Evolutionary conservation across 352 stramenopile species (phyloP), one percentile per base, ranked within the genome.

Genomic region (Phytophthora cryptogea): DNA sequence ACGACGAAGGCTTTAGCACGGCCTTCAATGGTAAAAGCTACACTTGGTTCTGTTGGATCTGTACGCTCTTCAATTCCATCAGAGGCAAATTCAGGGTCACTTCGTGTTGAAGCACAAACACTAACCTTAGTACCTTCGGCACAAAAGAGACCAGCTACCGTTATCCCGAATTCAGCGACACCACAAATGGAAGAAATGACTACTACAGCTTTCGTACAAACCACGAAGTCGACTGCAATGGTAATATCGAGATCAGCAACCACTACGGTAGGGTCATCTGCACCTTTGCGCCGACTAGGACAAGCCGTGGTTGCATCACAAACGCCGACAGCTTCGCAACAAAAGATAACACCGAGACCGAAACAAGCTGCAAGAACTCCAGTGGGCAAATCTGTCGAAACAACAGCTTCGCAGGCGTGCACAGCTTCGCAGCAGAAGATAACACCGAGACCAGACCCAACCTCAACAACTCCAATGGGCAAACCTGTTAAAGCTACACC

Each of bases 191-290:
- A 51, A 28, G 0, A n/a, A 31, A 16, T 13, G 23, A 42, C 20
- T 11, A 1, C 51, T 32, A 4, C 14, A 44, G 20, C 14, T 13
- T 7, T 23, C 17, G 37, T 20, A 4, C 23, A 31, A 40, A 41
- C 36, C n/a, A 49, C 33, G 27, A 62, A 54, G 11, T 16, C 33
- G 23, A 48, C 8, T 35, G 26, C 48, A 37, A 27, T 6, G 14
- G 30, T n/a, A 56, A 31, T 17, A 4, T 51, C 44, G n/a, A 27
- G 40, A 31, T 30, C 44, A 28, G 28, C 8, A 8, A 11, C 13
- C 20, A 23, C 20, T 23, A 23, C 2, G 20, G 20, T 23, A 4
- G 33, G 11, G 9, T 3, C 2, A 39, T 14, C 33, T 13, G 1
- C 6, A 39, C 33, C 33, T 9, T 39, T 39, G 33, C 33, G 9